A percentile compares a stretch with the other conserved stretches of the same genome.
Conservation (phyloP, 129 eudicot species). For the Tanacetum coccineum region DNA sequence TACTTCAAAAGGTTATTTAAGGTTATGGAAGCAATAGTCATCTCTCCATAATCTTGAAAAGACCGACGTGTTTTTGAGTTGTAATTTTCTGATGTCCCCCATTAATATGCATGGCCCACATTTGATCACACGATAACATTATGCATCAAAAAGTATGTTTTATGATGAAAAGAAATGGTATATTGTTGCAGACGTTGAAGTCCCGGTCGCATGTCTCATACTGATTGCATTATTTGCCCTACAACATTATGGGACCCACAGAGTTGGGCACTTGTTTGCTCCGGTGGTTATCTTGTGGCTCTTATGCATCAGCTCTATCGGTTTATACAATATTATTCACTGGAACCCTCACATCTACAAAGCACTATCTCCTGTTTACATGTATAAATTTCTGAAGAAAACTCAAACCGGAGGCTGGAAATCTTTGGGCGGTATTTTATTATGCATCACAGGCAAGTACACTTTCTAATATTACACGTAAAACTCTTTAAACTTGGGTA, state of each 20-base stretch:
- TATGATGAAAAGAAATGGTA: constrained; percentile 9
- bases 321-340: constrained; percentile 76
- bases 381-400: constrained; percentile 80
- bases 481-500: constrained; percentile 1
- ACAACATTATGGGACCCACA: constrained; percentile 96
- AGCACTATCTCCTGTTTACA: constrained; percentile 85
- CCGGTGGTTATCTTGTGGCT: constrained; percentile 90
- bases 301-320: constrained; percentile 76
- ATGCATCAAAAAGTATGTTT: constrained; percentile 2
- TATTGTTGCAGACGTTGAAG: constrained; percentile 84
- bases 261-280: constrained; percentile 94
- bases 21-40: constrained; percentile 22
- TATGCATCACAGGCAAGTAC: constrained; percentile 81
- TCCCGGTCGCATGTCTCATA: constrained; percentile 82
- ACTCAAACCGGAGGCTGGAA: constrained; percentile 91
- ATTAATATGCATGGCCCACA: background rate
- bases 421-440: constrained; percentile 91
- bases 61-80: background rate
- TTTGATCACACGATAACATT: background rate
- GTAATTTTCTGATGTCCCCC: constrained; percentile 7
- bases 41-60: constrained; percentile 25
- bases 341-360: constrained; percentile 94
- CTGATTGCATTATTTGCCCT: constrained; percentile 83
- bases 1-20: constrained; percentile 21
- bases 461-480: background rate